Conservation (phyloP, 2,329 filamentous ascomycete species). For the Trichoderma gracile region DNA sequence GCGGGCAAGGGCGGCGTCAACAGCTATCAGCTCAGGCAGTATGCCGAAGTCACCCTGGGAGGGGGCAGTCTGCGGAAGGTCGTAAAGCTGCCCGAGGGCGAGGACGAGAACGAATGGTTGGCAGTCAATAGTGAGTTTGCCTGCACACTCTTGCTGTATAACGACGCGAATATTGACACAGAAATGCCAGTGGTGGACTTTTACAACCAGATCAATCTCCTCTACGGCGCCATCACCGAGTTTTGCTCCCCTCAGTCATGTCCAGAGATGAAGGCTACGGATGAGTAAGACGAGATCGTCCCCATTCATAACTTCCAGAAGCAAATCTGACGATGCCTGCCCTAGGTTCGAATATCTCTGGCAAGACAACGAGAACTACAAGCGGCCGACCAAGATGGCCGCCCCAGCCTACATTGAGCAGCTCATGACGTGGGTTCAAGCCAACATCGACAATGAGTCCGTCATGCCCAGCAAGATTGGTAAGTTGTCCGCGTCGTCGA, state of each 20-base stretch:
- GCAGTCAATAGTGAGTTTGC: conserved; percentile 83
- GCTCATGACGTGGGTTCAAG: conserved; percentile 94
- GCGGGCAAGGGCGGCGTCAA: conserved; percentile 83
- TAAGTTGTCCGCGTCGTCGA: conserved; percentile 42
- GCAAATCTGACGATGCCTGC: neutral
- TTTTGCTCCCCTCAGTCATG: conserved; percentile 97
- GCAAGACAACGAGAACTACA: conserved; percentile 94
- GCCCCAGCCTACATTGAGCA: conserved; percentile 98
- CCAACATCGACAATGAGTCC: conserved; percentile 91
- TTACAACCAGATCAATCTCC: conserved; percentile 99
- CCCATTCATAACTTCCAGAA: neutral
- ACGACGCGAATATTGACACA: neutral
- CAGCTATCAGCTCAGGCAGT: conserved; percentile 91
- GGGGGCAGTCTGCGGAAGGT: conserved; percentile 94
- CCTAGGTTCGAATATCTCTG: conserved; percentile 98
- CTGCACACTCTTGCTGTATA: no score
- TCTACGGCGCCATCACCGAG: conserved; percentile 98
- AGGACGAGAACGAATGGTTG: conserved; percentile 97
- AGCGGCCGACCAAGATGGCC: conserved; percentile 95
- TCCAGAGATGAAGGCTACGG: conserved; percentile 99
- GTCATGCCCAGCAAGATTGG: conserved; percentile 94
- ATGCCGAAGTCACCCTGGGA: conserved; percentile 94
- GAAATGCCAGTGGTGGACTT: conserved; percentile 83
- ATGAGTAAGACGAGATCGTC: conserved; percentile 66
- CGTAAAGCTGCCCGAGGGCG: conserved; percentile 93